Evolutionary conservation across 2,329 filamentous ascomycete species (phyloP).

Genomic region (Tolypocladium cylindrosporum): DNA sequence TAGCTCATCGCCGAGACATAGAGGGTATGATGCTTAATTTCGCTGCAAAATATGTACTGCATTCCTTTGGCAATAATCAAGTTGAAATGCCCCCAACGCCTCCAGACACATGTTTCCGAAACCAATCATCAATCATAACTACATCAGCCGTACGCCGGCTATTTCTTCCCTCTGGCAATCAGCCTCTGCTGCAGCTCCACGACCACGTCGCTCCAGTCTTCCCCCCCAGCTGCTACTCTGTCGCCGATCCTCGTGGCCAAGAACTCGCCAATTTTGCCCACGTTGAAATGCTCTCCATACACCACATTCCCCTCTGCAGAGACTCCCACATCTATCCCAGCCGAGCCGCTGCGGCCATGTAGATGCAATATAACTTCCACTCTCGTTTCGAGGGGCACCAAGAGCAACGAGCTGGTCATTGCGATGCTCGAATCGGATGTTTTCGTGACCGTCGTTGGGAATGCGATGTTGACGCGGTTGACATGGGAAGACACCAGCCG

Average conservation of each 20-base stretch:
- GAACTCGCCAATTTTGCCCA: slow-evolving; percentile 65
- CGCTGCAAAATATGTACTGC: background rate
- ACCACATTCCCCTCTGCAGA: slow-evolving; percentile 50
- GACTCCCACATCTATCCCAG: slow-evolving; percentile 45
- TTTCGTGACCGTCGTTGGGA: slow-evolving; percentile 53
- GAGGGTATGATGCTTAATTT: background rate
- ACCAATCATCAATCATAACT: slow-evolving; percentile 18
- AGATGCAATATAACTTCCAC: slow-evolving; percentile 54
- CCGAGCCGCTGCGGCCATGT: slow-evolving; percentile 29
- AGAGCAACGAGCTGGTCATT: slow-evolving; percentile 51
- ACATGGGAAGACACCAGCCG: slow-evolving; percentile 49
- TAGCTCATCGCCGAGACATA: background rate
- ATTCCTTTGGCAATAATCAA: background rate
- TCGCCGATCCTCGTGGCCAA: slow-evolving; percentile 43
- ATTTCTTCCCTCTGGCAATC: slow-evolving; percentile 45
- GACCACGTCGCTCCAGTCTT: slow-evolving; percentile 44
- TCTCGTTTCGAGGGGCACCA: slow-evolving; percentile 57
- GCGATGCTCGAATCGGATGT: slow-evolving; percentile 55
- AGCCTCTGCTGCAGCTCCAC: slow-evolving; percentile 45
- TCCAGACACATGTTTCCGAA: background rate
- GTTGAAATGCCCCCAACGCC: background rate
- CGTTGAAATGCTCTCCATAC: slow-evolving; percentile 72
- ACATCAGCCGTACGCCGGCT: slow-evolving; percentile 5
- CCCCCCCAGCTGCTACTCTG: slow-evolving; percentile 21
- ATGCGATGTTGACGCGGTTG: slow-evolving; percentile 49